Percentiles rank a stretch among this genome's conserved stretches.
phyloP scores from a whole-genome alignment of 495 filamentous ascomycete genomes.

The Penicillium waksmanii region DNA sequence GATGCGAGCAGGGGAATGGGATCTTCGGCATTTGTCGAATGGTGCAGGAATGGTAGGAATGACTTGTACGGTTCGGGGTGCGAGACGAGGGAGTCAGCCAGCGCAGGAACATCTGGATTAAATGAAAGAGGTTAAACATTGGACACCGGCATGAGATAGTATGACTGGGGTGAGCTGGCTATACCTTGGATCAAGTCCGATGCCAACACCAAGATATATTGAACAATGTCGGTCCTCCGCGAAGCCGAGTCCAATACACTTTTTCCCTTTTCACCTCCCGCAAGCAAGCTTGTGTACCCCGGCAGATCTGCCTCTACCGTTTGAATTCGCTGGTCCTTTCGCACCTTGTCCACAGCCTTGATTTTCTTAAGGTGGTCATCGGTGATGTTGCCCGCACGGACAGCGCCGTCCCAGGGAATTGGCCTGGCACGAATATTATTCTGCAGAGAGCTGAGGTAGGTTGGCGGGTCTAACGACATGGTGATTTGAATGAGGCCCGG shows the following conservation, averaged over 20 bases:
- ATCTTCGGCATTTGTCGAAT: conserved; percentile 80
- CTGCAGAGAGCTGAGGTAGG: conserved; percentile 87
- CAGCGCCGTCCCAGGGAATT: conserved; percentile 97
- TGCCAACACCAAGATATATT: conserved; percentile 90
- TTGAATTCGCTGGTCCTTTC: conserved; percentile 81
- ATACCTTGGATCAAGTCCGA: conserved; percentile 86
- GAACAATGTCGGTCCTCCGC: conserved; percentile 83
- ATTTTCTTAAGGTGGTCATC: conserved; percentile 95
- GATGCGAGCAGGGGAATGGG: conserved; percentile 88
- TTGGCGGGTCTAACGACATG: conserved; percentile 89
- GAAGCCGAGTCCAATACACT: conserved; percentile 82
- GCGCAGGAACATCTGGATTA: conserved; percentile 70
- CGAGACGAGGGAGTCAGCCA: conserved; percentile 73
- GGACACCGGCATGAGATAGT: conserved; percentile 4
- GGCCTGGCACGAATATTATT: conserved; percentile 92
- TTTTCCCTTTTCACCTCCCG: conserved; percentile 69
- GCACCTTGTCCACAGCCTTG: conserved; percentile 95
- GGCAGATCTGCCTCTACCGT: conserved; percentile 77
- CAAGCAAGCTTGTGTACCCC: conserved; percentile 76
- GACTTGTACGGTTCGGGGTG: conserved; percentile 80
- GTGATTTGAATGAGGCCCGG: conserved; percentile 21
- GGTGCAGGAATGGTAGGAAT: conserved; percentile 82
- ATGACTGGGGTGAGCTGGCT: no score
- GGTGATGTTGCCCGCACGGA: conserved; percentile 89
- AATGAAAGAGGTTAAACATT: conserved; percentile 1